phyloP scores from a whole-genome alignment of 306 rosid species.

The Cucumis cinereus region DNA sequence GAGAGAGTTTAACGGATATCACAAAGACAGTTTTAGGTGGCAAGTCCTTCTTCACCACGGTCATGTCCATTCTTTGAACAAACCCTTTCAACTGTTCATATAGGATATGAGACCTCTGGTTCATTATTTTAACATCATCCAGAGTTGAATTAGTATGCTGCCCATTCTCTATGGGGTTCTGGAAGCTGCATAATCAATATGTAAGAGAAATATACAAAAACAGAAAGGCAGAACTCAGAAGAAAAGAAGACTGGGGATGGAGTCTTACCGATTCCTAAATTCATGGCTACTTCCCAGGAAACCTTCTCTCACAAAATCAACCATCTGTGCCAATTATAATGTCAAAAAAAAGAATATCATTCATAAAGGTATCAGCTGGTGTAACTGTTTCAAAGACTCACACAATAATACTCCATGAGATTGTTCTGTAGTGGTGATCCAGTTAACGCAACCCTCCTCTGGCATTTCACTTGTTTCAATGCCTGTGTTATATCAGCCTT shows the following conservation, averaged over 20 bases:
- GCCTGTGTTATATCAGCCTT: conserved; percentile 88
- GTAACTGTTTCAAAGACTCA: conserved; percentile 29
- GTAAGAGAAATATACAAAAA: neutral
- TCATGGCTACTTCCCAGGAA: conserved; percentile 99
- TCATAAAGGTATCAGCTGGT: neutral
- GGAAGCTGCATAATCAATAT: conserved; percentile 54
- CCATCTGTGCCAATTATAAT: conserved; percentile 59
- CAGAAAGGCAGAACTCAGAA: neutral
- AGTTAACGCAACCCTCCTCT: conserved; percentile 91
- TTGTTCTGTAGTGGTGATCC: conserved; percentile 99
- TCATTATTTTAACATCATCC: conserved; percentile 90
- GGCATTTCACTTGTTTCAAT: conserved; percentile 90
- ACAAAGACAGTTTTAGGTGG: conserved; percentile 98
- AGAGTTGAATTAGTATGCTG: conserved; percentile 92
- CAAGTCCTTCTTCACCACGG: conserved; percentile 81
- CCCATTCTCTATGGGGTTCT: conserved; percentile 95
- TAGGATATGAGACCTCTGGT: conserved; percentile 93
- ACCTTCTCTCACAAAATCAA: conserved; percentile 98
- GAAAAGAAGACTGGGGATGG: conserved; percentile 12
- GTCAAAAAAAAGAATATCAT: conserved; percentile 1
- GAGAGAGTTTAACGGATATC: conserved; percentile 86
- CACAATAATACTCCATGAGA: conserved; percentile 98
- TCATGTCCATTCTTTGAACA: conserved; percentile 98
- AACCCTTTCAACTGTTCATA: conserved; percentile 86
- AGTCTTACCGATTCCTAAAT: conserved; percentile 84